Evolutionary conservation across 106 monocot genomes (phyloP).

Genomic region (Apostasia shenzhenica): DNA sequence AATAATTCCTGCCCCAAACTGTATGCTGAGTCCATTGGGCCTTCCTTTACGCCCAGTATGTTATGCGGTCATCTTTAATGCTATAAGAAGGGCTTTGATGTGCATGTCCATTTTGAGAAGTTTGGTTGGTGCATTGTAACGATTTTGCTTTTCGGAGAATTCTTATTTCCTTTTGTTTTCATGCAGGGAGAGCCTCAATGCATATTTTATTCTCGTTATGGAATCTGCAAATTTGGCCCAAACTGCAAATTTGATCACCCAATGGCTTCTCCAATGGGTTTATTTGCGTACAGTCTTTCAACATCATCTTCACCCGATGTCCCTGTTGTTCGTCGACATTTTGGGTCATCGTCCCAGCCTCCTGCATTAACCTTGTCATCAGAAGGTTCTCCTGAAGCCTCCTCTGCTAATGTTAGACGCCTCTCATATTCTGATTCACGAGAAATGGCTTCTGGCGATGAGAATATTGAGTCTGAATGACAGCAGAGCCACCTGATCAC

Average conservation of each 20-base stretch:
- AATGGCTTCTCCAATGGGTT: slow-evolving; percentile 45
- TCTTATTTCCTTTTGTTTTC: neutral
- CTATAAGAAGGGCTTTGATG: neutral
- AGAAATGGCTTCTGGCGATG: slow-evolving; percentile 26
- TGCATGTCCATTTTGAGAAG: neutral
- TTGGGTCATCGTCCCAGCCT: slow-evolving; percentile 24
- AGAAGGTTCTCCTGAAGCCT: slow-evolving; percentile 24
- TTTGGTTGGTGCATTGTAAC: neutral
- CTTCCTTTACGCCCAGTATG: slow-evolving; percentile 86
- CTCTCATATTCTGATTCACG: slow-evolving; percentile 20
- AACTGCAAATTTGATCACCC: slow-evolving; percentile 85
- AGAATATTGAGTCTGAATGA: slow-evolving; percentile 22
- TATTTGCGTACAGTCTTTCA: slow-evolving; percentile 37
- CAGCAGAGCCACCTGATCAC: neutral
- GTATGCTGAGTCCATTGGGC: slow-evolving; percentile 72
- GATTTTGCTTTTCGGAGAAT: no score
- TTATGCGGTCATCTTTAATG: neutral
- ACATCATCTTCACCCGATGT: slow-evolving; percentile 36
- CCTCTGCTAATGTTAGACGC: slow-evolving; percentile 12
- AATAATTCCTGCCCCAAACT: slow-evolving; percentile 59
- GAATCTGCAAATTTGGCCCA: slow-evolving; percentile 60
- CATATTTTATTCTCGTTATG: slow-evolving; percentile 53
- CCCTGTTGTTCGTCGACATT: slow-evolving; percentile 17
- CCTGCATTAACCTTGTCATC: slow-evolving; percentile 22
- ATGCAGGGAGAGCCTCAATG: slow-evolving; percentile 48